Evolutionary conservation across 2,329 filamentous ascomycete species (phyloP).

Genomic region (Cytospora piceicola): DNA sequence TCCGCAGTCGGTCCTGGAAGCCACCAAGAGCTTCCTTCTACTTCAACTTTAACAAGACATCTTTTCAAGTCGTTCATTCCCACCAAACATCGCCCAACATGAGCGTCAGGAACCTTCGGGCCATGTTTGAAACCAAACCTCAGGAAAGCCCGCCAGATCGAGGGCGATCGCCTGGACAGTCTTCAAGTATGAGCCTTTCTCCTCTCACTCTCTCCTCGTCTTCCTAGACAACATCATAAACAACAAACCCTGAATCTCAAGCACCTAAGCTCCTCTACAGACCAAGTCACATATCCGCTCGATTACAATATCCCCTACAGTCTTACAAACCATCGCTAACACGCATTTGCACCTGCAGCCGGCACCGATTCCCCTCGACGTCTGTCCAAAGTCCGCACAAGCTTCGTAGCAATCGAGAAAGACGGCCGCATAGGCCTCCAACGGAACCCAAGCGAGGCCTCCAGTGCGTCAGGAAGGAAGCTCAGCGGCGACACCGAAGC

Average conservation of each 20-base stretch:
- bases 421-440: slow-evolving; percentile 61
- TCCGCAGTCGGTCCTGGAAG: slow-evolving; percentile 1
- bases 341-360: slow-evolving; percentile 32
- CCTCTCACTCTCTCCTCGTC: slow-evolving; percentile 3
- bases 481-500: slow-evolving; percentile 45
- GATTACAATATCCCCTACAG: neutral
- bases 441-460: slow-evolving; percentile 50
- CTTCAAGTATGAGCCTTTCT: slow-evolving; percentile 39
- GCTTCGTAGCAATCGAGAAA: slow-evolving; percentile 74
- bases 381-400: slow-evolving; percentile 75
- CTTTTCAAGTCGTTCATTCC: slow-evolving; percentile 17
- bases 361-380: slow-evolving; percentile 61
- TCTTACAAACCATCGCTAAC: slow-evolving; percentile 13
- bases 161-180: slow-evolving; percentile 67
- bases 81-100: slow-evolving; percentile 48
- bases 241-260: neutral
- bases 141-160: slow-evolving; percentile 68
- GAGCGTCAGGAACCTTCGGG: slow-evolving; percentile 75
- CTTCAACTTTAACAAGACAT: neutral
- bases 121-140: slow-evolving; percentile 78
- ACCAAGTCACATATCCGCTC: neutral
- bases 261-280: slow-evolving; percentile 3
- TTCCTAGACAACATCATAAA: neutral
- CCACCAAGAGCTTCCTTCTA: neutral
- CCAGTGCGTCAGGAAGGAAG: slow-evolving; percentile 43